Evolutionary conservation across 371 early-diverging fungal genomes (phyloP).

Genomic region (Rhizopus sp.): DNA sequence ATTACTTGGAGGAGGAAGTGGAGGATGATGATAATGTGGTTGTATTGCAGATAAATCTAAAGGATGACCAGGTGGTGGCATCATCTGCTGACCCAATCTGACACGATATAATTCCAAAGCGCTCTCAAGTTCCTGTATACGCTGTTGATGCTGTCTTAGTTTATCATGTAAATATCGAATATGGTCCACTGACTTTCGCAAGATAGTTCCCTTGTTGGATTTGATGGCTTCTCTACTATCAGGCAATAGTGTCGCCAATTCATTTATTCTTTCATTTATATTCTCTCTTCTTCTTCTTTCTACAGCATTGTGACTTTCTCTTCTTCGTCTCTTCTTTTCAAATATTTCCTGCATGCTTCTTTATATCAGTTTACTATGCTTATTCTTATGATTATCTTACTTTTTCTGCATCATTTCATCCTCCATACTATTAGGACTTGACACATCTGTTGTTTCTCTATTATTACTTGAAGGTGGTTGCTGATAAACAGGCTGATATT

Average conservation of each 20-base stretch:
- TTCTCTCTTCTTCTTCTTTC: conserved; percentile 93
- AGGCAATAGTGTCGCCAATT: conserved; percentile 38
- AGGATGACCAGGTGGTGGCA: conserved; percentile 22
- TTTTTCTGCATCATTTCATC: conserved; percentile 44
- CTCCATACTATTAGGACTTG: conserved; percentile 34
- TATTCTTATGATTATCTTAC: conserved; percentile 22
- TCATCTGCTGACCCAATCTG: conserved; percentile 20
- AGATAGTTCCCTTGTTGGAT: conserved; percentile 79
- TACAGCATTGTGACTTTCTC: conserved; percentile 58
- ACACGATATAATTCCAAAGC: conserved; percentile 34
- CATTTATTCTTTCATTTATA: conserved; percentile 93
- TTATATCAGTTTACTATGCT: neutral
- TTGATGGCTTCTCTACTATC: conserved; percentile 58
- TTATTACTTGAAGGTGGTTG: conserved; percentile 6
- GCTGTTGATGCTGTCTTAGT: conserved; percentile 55
- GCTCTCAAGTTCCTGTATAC: conserved; percentile 71
- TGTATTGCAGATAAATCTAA: conserved; percentile 36
- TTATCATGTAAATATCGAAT: conserved; percentile 69
- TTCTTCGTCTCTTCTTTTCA: conserved; percentile 38
- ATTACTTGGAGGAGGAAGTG: neutral
- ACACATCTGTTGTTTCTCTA: conserved; percentile 16
- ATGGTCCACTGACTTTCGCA: conserved; percentile 88
- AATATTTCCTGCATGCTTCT: conserved; percentile 35
- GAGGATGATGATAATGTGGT: conserved; percentile 20
- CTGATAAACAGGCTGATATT: neutral